Evolutionary conservation across 73 alveolate species (phyloP).

Genomic region (Uronychia setigera): DNA sequence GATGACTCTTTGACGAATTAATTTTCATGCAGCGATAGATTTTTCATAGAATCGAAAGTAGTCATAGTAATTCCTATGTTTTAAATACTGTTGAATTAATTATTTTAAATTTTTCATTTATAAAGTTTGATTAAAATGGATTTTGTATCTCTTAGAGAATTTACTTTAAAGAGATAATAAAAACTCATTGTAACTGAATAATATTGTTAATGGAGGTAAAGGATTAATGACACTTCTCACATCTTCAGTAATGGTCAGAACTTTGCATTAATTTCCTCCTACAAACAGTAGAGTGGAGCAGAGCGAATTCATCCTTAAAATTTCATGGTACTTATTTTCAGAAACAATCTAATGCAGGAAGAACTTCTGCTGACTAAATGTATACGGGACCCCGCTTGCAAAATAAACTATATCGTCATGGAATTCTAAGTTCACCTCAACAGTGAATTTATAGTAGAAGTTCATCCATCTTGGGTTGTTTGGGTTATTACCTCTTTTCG

Average conservation of each 20-base stretch:
- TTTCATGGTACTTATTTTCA: neutral
- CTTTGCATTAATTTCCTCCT: neutral
- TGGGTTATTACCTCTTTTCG: neutral
- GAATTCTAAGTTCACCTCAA: constrained; percentile 44
- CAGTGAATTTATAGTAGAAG: constrained; percentile 43
- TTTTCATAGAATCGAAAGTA: neutral
- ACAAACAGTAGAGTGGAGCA: neutral
- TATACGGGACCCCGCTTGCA: constrained; percentile 88
- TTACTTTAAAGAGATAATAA: no score
- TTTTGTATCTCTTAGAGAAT: no score
- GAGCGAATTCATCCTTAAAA: neutral
- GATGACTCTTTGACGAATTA: neutral
- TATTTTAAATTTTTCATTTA: no score
- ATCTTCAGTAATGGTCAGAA: neutral
- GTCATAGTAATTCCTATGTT: neutral
- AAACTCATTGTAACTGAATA: no score
- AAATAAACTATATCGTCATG: constrained; percentile 82
- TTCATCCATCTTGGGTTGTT: neutral
- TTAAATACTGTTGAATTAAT: no score
- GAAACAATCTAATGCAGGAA: neutral
- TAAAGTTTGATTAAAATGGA: no score
- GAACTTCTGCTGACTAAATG: constrained; percentile 22
- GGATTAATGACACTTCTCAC: no score
- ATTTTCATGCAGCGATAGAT: neutral
- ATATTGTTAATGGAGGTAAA: no score